A percentile compares a stretch with the other conserved stretches of the same genome.
Conservation (phyloP, 345 rosid genomes). For the Melaleuca quinquenervia region DNA sequence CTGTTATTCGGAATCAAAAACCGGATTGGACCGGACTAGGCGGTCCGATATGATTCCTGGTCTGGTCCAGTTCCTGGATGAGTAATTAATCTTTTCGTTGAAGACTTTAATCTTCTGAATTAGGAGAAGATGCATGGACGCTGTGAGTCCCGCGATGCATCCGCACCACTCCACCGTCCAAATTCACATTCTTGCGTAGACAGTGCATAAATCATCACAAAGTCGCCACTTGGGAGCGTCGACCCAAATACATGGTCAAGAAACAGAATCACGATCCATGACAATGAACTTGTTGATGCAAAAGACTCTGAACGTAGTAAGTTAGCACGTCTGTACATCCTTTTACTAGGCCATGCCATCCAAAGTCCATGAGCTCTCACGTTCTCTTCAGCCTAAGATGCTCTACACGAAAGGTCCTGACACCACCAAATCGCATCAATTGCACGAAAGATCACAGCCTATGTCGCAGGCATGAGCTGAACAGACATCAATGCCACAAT, state of each 20-base stretch:
- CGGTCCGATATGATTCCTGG: no score
- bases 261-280: background rate
- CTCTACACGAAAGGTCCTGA: background rate
- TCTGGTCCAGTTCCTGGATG: no score
- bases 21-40: no score
- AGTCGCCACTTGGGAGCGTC: background rate
- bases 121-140: no score
- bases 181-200: background rate
- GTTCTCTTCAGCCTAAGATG: background rate
- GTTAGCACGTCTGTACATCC: background rate
- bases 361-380: background rate
- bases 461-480: background rate
- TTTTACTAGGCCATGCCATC: background rate
- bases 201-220: background rate
- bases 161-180: no score
- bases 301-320: background rate
- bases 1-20: no score
- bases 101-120: no score
- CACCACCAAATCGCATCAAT: background rate
- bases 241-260: background rate
- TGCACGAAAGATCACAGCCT: background rate
- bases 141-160: no score
- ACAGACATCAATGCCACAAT: background rate
- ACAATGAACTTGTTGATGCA: background rate
- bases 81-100: no score